Conservation (phyloP, 371 early-diverging fungal species). For the Catenaria anguillulae region DNA sequence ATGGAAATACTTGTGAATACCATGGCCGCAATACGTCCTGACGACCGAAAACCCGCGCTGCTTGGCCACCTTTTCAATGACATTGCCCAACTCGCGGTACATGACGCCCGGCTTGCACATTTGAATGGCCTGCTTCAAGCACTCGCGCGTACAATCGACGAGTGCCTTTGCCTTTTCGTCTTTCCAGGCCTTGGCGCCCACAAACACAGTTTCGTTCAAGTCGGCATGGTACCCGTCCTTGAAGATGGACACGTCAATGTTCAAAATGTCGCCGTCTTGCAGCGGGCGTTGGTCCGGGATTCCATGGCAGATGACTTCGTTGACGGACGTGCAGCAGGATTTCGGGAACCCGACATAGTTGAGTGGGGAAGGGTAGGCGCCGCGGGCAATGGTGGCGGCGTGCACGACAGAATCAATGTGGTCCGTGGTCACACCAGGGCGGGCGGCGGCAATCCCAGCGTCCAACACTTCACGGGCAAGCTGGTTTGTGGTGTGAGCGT, state of each 20-base stretch:
- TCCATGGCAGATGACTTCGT: constrained; percentile 85
- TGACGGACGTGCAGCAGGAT: constrained; percentile 63
- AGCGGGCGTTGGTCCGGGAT: constrained; percentile 70
- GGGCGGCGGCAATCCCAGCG: constrained; percentile 56
- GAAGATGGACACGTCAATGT: constrained; percentile 79
- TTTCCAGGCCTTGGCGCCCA: constrained; percentile 30
- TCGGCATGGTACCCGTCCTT: constrained; percentile 85
- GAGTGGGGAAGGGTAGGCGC: constrained; percentile 82
- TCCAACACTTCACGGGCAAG: constrained; percentile 76
- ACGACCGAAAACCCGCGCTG: constrained; percentile 76
- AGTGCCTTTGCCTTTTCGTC: constrained; percentile 44
- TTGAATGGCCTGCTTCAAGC: constrained; percentile 75
- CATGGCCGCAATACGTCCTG: constrained; percentile 86
- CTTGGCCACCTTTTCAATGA: constrained; percentile 71
- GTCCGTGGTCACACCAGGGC: constrained; percentile 78
- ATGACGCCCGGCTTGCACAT: constrained; percentile 76
- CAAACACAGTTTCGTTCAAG: constrained; percentile 67
- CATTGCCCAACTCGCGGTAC: constrained; percentile 80
- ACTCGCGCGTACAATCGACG: constrained; percentile 57
- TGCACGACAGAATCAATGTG: constrained; percentile 81
- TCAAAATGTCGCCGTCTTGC: constrained; percentile 80
- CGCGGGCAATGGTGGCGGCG: constrained; percentile 65
- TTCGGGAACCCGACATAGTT: constrained; percentile 74
- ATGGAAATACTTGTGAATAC: constrained; percentile 75
- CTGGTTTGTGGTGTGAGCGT: constrained; percentile 12